Percentiles rank a stretch among this genome's conserved stretches.
These are phyloP conservation scores for Neurospora sp. DNA, from an alignment of 495 filamentous ascomycete genomes.

Conservation along the genomic window DNA sequence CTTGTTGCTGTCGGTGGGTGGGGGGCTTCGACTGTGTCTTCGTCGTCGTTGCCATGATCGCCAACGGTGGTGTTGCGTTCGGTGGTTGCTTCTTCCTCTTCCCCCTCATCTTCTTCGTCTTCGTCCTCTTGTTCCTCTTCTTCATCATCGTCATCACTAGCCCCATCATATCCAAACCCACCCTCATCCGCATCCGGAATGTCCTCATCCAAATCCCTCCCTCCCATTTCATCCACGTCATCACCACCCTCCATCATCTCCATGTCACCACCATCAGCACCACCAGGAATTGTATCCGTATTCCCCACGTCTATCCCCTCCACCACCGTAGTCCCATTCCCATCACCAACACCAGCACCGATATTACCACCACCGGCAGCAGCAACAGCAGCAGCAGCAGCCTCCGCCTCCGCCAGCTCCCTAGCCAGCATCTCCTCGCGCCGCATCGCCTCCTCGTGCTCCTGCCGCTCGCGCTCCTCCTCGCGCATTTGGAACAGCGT, in stretches of 20 bases:
- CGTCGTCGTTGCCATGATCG: neutral
- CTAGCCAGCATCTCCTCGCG: slow-evolving; percentile 63
- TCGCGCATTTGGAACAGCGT: slow-evolving; percentile 68
- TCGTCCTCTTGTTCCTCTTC: slow-evolving; percentile 23
- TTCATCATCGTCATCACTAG: slow-evolving; percentile 28
- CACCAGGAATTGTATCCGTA: slow-evolving; percentile 22
- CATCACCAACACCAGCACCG: neutral
- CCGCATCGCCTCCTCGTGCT: slow-evolving; percentile 59
- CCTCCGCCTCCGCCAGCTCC: slow-evolving; percentile 49
- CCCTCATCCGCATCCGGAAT: slow-evolving; percentile 51
- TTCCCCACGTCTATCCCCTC: slow-evolving; percentile 43
- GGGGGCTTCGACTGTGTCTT: slow-evolving; percentile 6
- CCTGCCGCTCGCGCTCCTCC: slow-evolving; percentile 68
- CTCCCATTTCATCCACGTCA: slow-evolving; percentile 20
- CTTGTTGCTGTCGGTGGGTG: slow-evolving; percentile 18
- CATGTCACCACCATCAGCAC: slow-evolving; percentile 7
- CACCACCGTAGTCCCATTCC: slow-evolving; percentile 12
- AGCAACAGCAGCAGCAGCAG: slow-evolving; percentile 29
- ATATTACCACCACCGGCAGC: slow-evolving; percentile 14
- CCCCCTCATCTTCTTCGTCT: slow-evolving; percentile 20
- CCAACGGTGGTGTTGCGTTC: neutral
- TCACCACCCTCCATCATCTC: slow-evolving; percentile 16
- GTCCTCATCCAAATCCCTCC: slow-evolving; percentile 53
- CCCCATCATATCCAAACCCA: slow-evolving; percentile 36
- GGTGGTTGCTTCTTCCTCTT: slow-evolving; percentile 16